Conservation (phyloP, 768 basidiomycete species). For the Lenzites betulinus region DNA sequence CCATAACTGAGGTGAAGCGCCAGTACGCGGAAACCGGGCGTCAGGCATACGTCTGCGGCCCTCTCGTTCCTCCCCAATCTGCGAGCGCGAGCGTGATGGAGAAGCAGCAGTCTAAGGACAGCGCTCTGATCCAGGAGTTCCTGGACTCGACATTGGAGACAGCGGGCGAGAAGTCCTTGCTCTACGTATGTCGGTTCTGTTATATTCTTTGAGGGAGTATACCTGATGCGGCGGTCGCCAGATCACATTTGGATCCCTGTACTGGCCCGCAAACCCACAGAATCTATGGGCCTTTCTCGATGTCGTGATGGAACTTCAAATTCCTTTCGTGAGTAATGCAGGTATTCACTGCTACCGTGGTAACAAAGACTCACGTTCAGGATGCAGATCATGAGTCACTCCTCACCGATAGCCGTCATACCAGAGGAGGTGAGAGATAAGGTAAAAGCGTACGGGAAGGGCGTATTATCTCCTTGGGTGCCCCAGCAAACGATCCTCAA, state of each 20-base stretch:
- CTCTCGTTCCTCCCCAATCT: constrained; percentile 12
- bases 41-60: constrained; percentile 19
- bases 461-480: constrained; percentile 1
- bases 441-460: constrained; percentile 3
- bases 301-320: constrained; percentile 19
- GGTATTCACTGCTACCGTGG: neutral
- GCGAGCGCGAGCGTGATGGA: constrained; percentile 4
- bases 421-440: constrained; percentile 10
- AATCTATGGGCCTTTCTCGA: constrained; percentile 24
- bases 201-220: neutral
- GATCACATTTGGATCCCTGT: constrained; percentile 24
- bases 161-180: constrained; percentile 24
- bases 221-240: neutral
- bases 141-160: constrained; percentile 19
- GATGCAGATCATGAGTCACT: constrained; percentile 16
- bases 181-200: neutral
- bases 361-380: too few relatives aligned
- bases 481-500: constrained; percentile 11
- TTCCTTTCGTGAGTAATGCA: constrained; percentile 23
- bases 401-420: constrained; percentile 12
- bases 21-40: constrained; percentile 24
- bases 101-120: constrained; percentile 15
- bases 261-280: constrained; percentile 24
- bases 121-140: constrained; percentile 19
- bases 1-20: constrained; percentile 6